Conservation (phyloP, 2,329 filamentous ascomycete species). For the Xylariomycetidae sp. region DNA sequence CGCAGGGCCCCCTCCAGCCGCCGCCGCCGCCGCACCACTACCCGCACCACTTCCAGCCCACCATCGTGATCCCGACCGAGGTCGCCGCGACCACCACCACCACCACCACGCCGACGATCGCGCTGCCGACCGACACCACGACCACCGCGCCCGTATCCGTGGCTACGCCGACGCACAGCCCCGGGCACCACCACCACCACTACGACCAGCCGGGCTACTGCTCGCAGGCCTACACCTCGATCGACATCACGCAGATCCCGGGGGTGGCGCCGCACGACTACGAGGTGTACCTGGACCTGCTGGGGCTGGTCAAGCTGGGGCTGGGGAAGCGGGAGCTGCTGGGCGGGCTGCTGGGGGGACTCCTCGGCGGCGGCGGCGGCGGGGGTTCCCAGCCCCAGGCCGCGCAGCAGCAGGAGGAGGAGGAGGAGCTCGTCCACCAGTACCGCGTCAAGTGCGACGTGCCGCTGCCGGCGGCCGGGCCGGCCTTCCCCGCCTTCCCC, state of each 20-base stretch:
- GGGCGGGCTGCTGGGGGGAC: constrained; percentile 3
- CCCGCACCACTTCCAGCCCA: background rate
- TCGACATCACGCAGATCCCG: constrained; percentile 15
- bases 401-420: constrained; percentile 1
- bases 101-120: background rate
- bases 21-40: background rate
- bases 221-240: constrained; percentile 11
- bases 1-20: background rate
- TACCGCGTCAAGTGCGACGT: constrained; percentile 19
- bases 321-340: constrained; percentile 4
- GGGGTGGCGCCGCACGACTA: constrained; percentile 13
- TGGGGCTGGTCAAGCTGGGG: constrained; percentile 9
- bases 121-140: background rate
- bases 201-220: constrained; percentile 13
- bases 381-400: constrained; percentile 1
- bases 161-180: too few relatives aligned
- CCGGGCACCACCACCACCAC: background rate
- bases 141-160: too few relatives aligned
- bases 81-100: background rate
- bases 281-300: constrained; percentile 15
- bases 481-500: constrained; percentile 1
- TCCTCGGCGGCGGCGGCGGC: constrained; percentile 5
- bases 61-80: background rate
- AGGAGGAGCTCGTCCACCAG: constrained; percentile 13
- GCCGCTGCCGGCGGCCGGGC: constrained; percentile 2